Evolutionary conservation across 331 rosid species (phyloP), one percentile per base, ranked within the genome.

Genomic region (Quercus lobata): DNA sequence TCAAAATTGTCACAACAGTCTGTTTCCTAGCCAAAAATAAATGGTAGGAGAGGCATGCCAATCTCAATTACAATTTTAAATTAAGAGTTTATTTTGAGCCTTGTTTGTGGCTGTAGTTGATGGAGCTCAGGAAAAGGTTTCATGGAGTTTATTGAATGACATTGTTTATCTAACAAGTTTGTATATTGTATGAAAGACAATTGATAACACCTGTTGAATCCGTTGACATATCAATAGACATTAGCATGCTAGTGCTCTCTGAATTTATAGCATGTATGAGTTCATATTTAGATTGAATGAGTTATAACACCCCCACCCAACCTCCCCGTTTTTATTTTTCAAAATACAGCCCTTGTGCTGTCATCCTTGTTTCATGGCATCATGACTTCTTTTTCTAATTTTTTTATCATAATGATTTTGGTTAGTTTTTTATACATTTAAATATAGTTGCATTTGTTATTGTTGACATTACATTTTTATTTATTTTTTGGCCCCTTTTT

Each of bases 401-500:
- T 37, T 37, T 2, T 37, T 37, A 37, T 37, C 46, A 57, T 41
- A 57, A 32, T 78, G 65, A 78, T 57, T 27, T 57, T 18, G 60
- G 55, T 63, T 63, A 71, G 35, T 75, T 87, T 68, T 61, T 77
- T 35, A 65, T 76, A 69, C 78, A 75, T 52, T 58, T 62, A 53
- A 35, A 22, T 81, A 21, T 77, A 29, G 35, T 54, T 54, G 4
- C 22, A 74, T 60, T 81, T 41, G 37, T 75, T 74, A 57, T 71
- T 65, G 29, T 71, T 71, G 37, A 72, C 73, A 25, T n/a, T 44
- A 66, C 17, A 6, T 78, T 79, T 74, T 79, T 66, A 69, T 73
- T 55, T 21, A 74, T 61, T 77, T 79, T 74, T 65, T 76, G 58
- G 63, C 73, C 74, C 52, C 60, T 63, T 77, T 75, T 85, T 72